Base-by-base conservation (phyloP, 345 rosid genomes). In the Eucalyptus tenuipes region DNA sequence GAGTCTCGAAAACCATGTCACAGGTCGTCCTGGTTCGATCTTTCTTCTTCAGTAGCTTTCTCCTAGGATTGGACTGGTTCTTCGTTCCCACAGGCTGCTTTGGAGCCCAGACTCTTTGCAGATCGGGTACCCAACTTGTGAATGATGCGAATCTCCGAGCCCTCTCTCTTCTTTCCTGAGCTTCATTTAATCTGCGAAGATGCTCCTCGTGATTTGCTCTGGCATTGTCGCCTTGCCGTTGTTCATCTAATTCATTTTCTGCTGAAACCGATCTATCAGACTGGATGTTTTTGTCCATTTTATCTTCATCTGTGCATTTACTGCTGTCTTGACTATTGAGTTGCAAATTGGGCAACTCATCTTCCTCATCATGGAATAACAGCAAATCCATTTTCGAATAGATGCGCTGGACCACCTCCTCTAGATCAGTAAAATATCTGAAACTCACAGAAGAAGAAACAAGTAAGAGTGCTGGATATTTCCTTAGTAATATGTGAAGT, bases 81-180 rank as follows among this genome's bases (percentile, higher is more conserved):
- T 93, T 94, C 88, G 14, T 85, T 12, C 94, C 75, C 66, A 89
- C 91, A 0, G 85, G 88, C 88, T 93, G 96, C 93, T 95, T 97
- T 37, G 99, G 97, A 47, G 97, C 98, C 99, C 99, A 98, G 80
- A 98, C 98, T 92, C 96, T 93, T 90, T 92, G 97, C 89, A 98
- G 93, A 92, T 98, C 97, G 29, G 99, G 99, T 91, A 91, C 91
- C 97, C 98, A 93, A 87, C 96, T 98, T 24, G 98, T 94, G 91
- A 94, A 95, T 85, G 97, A 95, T 80, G 98, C 92, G 89, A 96
- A 94, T 81, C 97, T 94, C 86, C 95, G 91, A 88, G 98, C 99
- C 91, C 98, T 92, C 91, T 97, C 96, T 91, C 99, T 95, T 90
- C 92, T 93, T 82, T 93, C 92, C 88, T 91, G 95, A 89, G 99